phyloP scores from a whole-genome alignment of 139 green algal species.

The Chlorella ohadii region DNA sequence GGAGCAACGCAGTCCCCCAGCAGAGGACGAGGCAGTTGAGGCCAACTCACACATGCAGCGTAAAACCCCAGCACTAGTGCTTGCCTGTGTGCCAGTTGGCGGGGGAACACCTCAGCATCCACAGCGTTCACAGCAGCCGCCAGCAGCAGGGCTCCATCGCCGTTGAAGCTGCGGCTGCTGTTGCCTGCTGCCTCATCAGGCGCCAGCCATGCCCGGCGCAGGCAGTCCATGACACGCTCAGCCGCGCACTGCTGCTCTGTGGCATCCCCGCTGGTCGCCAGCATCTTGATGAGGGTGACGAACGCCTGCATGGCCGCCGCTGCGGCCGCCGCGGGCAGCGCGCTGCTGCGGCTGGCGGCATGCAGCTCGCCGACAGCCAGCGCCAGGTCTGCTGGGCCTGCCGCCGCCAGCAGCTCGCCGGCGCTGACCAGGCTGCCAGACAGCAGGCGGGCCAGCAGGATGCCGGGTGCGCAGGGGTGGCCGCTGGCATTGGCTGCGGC shows the following conservation, averaged over 20 bases:
- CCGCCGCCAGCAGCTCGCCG: neutral
- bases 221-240: neutral
- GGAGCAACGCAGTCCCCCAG: neutral
- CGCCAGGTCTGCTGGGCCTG: neutral
- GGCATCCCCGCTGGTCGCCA: neutral
- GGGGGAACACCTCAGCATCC: constrained; percentile 16
- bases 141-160: neutral
- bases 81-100: constrained; percentile 7
- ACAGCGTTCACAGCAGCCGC: neutral
- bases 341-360: neutral
- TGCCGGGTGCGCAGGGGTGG: neutral
- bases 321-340: neutral
- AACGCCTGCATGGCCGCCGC: neutral
- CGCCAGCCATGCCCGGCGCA: neutral
- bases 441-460: constrained; percentile 6
- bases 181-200: neutral
- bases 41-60: too few relatives aligned
- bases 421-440: neutral
- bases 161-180: neutral
- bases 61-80: neutral
- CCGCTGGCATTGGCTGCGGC: neutral
- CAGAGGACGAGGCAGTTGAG: too few relatives aligned
- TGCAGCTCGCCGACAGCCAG: neutral
- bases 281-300: neutral
- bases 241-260: constrained; percentile 3